Evolutionary conservation across 78 protist species (phyloP), one percentile per base, ranked within the genome.

Genomic region (Dictyostelium purpureum): DNA sequence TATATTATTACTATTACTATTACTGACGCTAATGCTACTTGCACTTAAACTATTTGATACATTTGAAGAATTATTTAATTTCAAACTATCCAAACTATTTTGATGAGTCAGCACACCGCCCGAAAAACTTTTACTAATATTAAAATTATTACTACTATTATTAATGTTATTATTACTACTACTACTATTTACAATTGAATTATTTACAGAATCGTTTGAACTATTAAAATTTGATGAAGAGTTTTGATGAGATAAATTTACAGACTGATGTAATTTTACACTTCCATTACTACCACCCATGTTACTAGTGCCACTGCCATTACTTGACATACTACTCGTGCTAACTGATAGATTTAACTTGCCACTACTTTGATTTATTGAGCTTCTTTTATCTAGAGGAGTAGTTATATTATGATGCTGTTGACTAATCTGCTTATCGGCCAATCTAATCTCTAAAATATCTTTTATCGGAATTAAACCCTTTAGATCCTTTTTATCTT

Each of bases 391-490:
- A 35, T 19, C 26, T 1, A 37, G 11, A 37, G 16, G 18, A 18
- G 16, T 37, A 66, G 28, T 66, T 35, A 35, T 66, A 37, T 37
- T 33, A 28, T 43, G 16, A 26, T 43, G 19, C 11, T 45, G 19
- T 0, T 26, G 9, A 71, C 18, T 40, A 45, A 14, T 40, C 19
- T 26, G 35, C 9, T 75, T 47, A 33, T 75, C 47, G 6, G 35
- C 61, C 43, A 75, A 75, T 21, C 52, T 75, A 11, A 75, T 75
- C 42, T 75, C 81, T 6, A 35, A 2, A 19, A 75, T 75, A 35
- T 75, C 81, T 75, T 24, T 37, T 4, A 83, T 31, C 11, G 56
- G 31, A 37, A 83, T 83, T 11, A 45, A 33, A 5, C 90, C 90
- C 35, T 71, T 83, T 45, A 83, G 12, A 1, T 35, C 51, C 10